Base-by-base conservation (phyloP, 2,329 filamentous ascomycete genomes). In the Achaetomium macrosporum region DNA sequence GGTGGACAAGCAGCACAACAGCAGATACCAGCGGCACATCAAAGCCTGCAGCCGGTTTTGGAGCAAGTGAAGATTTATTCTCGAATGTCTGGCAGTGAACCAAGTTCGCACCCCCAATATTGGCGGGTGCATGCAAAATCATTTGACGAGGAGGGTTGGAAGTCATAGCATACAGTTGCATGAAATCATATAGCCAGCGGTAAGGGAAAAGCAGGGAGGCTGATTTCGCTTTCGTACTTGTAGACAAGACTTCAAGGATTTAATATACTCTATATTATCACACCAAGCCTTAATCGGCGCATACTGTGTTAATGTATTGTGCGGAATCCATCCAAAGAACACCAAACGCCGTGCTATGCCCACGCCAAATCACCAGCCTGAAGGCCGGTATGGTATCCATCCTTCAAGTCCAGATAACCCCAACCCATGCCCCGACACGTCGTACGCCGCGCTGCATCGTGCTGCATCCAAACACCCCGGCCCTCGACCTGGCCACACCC, bases 71-170 rank as follows among this genome's bases (percentile, higher is more conserved):
- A 60, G 92, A 97, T 72, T 69, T 97, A 64, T 97, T 97, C 71
- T 90, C 87, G 31, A 97, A 97, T 69, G 92, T 97, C 46, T 97
- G 92, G 92, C 81, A 90, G 73, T 96, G 70, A 65, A 30, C 13
- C 15, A 2, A 13, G 41, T 25, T 12, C 7, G 15, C 17, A 42
- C 3, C 9, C 3, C 9, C 12, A 12, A 4, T n/a, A 15, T 30
- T 29, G 3, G 41, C 5, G 20, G 16, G 20, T 2, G 41, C 20
- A 16, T n/a, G 41, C 39, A 57, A 25, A 25, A 7, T 7, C 4
- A 25, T 25, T 4, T 31, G 42, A 46, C 44, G 41, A 42, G 6
- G 20, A 35, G 19, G 35, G 19, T 36, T 33, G 13, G 19, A 29
- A 19, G 7, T 20, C 40, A 17, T 25, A 25, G 25, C 25, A 25